Base-by-base conservation (phyloP, 2,329 filamentous ascomycete genomes). In the Penicillium vulpinum region DNA sequence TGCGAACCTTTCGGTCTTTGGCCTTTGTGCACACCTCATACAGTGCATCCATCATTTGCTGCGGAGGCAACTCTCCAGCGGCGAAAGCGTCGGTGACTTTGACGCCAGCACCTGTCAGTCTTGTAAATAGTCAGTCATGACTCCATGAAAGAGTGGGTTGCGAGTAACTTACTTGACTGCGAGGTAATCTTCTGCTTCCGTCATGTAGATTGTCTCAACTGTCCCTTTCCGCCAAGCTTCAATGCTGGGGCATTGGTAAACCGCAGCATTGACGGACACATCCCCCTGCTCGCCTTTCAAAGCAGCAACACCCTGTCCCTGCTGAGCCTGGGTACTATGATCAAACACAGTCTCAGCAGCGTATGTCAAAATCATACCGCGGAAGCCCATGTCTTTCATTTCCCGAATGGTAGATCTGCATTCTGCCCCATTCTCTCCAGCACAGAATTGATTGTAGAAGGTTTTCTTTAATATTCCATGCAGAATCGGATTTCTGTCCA, bases 361-460 rank as follows among this genome's bases (percentile, higher is more conserved):
- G 64, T 95, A 96, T 51, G 89, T 87, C 51, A 96, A 81, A 51
- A 96, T 91, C 11, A 95, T 88, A 15, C 92, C 92, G 18, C 83
- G 85, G 70, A 92, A 95, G 0, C 92, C 92, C 51, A 93, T 86
- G 24, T 80, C 74, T 72, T 90, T 90, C 33, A 95, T 79, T 4
- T 81, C 78, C 2, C 79, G 70, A 31, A 91, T 84, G 0, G 88
- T 92, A 21, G 71, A 73, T 48, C 80, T 78, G 3, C 94, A 87
- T 74, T 96, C 90, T 1, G 71, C 66, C 0, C 82, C 79, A 54
- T 84, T 88, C 76, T 92, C 89, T 33, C 92, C 92, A 0, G 91
- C 91, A 73, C 92, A 96, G 75, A 96, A 96, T 69, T 96, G 92
- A 16, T 87, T 86, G 72, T 96, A 96, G 70, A 96, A 67, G 0